Conservation (phyloP, 257 asterid genomes). For the Solanum pennellii region DNA sequence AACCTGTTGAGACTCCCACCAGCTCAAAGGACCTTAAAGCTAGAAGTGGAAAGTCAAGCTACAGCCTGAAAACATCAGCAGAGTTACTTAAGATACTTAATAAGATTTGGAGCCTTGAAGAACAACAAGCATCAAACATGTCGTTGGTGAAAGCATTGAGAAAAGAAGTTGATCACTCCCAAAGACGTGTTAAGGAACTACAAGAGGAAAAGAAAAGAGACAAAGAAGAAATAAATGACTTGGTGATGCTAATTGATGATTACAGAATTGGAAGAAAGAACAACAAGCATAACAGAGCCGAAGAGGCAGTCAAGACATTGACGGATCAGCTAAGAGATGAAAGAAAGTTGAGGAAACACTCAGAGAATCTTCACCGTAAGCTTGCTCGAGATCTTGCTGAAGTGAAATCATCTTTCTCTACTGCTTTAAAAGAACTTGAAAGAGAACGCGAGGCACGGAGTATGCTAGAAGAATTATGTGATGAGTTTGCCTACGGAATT, state of each 20-base stretch:
- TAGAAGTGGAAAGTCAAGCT: conserved; percentile 40
- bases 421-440: conserved; percentile 42
- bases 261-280: conserved; percentile 25
- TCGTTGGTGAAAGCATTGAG: conserved; percentile 46
- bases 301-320: conserved; percentile 23
- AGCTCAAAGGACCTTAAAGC: conserved; percentile 30
- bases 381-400: conserved; percentile 44
- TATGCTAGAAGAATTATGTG: conserved; percentile 70
- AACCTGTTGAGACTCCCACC: conserved; percentile 21
- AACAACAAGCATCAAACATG: conserved; percentile 50
- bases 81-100: conserved; percentile 77
- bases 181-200: conserved; percentile 29
- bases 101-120: conserved; percentile 90
- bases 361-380: conserved; percentile 43
- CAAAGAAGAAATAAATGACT: conserved; percentile 24
- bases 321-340: conserved; percentile 44
- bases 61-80: conserved; percentile 54
- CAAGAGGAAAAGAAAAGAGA: conserved; percentile 47
- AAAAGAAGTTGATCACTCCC: conserved; percentile 50
- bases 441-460: conserved; percentile 47
- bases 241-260: conserved; percentile 31
- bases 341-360: conserved; percentile 40
- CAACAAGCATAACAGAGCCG: conserved; percentile 23
- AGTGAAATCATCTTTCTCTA: conserved; percentile 31
- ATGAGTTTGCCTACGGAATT: conserved; percentile 77